Percentiles rank a stretch among this genome's conserved stretches.
These are phyloP conservation scores for Nemania sp. DNA, from an alignment of 2,329 filamentous ascomycete genomes.

Conservation along the genomic window DNA sequence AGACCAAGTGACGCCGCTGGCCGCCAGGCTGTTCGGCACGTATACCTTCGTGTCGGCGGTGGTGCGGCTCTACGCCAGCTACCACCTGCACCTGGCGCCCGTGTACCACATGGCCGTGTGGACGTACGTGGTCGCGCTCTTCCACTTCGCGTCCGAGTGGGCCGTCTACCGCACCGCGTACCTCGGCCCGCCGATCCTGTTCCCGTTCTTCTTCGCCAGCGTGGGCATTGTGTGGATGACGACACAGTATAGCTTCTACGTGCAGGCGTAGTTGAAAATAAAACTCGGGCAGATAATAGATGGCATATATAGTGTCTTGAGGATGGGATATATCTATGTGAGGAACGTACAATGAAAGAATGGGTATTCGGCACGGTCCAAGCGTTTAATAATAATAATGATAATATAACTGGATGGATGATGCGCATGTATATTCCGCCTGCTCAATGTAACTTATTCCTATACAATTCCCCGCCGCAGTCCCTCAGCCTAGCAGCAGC, in stretches of 20 bases:
- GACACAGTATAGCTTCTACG: conserved; percentile 70
- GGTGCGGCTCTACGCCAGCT: conserved; percentile 80
- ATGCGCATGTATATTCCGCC: conserved; percentile 1
- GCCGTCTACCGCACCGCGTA: conserved; percentile 75
- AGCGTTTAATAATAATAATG: too few relatives aligned
- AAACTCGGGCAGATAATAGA: neutral
- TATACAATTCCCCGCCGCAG: conserved; percentile 82
- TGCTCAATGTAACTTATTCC: conserved; percentile 57
- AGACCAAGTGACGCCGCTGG: conserved; percentile 73
- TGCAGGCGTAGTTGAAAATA: conserved; percentile 51
- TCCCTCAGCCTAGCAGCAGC: conserved; percentile 76
- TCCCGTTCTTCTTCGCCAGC: conserved; percentile 57
- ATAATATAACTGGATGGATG: too few relatives aligned
- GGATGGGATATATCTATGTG: neutral
- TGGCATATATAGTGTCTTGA: neutral
- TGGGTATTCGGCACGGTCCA: too few relatives aligned
- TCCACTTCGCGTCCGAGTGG: conserved; percentile 81
- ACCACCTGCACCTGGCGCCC: conserved; percentile 71
- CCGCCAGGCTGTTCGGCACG: conserved; percentile 79
- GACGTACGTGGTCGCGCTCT: conserved; percentile 78
- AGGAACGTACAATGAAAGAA: too few relatives aligned
- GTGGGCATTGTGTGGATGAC: conserved; percentile 63
- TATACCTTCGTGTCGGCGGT: conserved; percentile 82
- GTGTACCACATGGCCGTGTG: conserved; percentile 81
- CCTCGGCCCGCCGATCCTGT: conserved; percentile 59